A percentile compares a stretch with the other conserved stretches of the same genome.
Conservation (phyloP, 352 stramenopile genomes). For the Aphanomyces invadans region DNA sequence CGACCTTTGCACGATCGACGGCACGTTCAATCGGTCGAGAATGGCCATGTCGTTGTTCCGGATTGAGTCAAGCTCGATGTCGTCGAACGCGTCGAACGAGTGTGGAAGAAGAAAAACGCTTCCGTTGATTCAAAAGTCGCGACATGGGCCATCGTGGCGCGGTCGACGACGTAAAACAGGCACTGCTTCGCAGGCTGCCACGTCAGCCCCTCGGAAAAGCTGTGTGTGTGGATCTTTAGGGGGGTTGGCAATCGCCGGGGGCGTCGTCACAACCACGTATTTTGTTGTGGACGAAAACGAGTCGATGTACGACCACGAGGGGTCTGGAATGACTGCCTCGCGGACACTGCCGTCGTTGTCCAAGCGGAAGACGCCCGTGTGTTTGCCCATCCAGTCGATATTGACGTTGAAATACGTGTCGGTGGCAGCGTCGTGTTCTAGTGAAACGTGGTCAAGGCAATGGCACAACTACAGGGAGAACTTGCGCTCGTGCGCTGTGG, state of each 20-base stretch:
- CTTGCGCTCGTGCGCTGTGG: not conserved
- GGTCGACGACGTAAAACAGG: conserved; percentile 7
- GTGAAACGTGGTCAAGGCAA: not conserved
- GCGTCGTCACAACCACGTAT: not conserved
- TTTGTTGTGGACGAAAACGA: conserved; percentile 13
- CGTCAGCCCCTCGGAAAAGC: not conserved
- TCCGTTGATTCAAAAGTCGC: not conserved
- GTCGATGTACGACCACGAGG: not conserved
- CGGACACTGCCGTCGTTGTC: not conserved
- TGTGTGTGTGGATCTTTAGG: not conserved
- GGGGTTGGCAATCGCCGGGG: not conserved
- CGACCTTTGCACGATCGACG: not conserved
- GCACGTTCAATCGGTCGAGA: not conserved
- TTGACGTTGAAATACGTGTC: conserved; percentile 6
- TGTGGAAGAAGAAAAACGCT: conserved; percentile 12
- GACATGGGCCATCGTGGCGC: not conserved
- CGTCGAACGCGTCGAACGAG: conserved; percentile 8
- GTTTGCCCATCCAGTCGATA: conserved; percentile 6
- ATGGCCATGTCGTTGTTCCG: not conserved
- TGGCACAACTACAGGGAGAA: not conserved
- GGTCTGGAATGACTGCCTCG: not conserved
- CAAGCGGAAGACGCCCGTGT: conserved; percentile 7
- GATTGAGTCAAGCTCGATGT: not conserved
- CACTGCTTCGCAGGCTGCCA: not conserved
- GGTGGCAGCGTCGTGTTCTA: not conserved